Evolutionary conservation across 129 eudicot genomes (phyloP), one percentile per base, ranked within the genome.

Genomic region (Arctium lappa): DNA sequence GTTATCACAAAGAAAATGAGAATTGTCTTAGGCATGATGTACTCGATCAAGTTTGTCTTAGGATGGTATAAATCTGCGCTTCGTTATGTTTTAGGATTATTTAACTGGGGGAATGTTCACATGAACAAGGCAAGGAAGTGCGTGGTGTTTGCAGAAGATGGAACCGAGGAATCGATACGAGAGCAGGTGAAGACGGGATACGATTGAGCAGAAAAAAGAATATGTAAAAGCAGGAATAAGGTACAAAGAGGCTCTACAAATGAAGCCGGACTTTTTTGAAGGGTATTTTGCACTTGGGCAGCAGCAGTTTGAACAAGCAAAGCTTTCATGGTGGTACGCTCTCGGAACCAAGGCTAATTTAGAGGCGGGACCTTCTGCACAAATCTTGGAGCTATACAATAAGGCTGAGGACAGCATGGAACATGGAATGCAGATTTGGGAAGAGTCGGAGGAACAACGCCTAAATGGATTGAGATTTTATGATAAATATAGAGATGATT

Each of bases 381-480:
- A 91, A 74, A 81, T 93, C 42, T 60, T 95, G 74, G 93, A 93
- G 62, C 87, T 95, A 6, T 95, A 91, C 53, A 95, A 95, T 79
- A 93, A 93, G 77, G 97, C 99, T 22, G 99, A 95, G 86, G 99
- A 95, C 63, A 89, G 91, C 87, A 91, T 95, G 97, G 99, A 95
- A 80, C 90, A 83, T 73, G 99, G 99, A 36, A 91, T 95, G 94
- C 97, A 93, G 84, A 86, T 95, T 80, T 95, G 97, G 99, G 99
- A 95, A 88, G 99, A 95, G 79, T 81, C 90, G 86, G 99, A 93
- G 68, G 99, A 95, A 87, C 92, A 91, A 65, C 88, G 92, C 33
- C 84, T 91, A 18, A 95, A 95, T 81, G 97, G 99, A 18, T 89
- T 95, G 30, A 86, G 91, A n/a, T 85, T 88, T 63, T 85, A 81